These are phyloP conservation scores for Nicotiana rustica DNA, from an alignment of 305 asterid genomes.

Conservation along the genomic window DNA sequence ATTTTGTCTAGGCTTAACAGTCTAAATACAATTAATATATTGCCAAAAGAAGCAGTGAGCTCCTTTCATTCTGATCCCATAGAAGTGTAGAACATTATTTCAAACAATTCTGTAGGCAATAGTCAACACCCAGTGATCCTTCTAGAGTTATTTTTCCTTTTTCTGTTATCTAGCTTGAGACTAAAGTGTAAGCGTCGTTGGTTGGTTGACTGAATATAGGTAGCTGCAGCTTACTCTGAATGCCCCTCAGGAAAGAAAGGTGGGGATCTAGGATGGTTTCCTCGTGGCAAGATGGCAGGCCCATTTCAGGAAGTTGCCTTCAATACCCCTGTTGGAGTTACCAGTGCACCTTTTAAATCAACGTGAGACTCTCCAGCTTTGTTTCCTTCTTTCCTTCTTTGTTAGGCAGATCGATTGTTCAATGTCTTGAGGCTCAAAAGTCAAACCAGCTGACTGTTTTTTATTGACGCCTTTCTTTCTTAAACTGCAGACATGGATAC, in stretches of 20 bases:
- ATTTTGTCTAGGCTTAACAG: not conserved
- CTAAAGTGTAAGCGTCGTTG: not conserved
- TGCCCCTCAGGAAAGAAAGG: constrained; percentile 99
- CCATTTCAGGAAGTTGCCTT: constrained; percentile 99
- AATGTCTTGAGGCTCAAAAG: not conserved
- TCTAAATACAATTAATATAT: not conserved
- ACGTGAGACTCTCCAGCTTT: constrained; percentile 60
- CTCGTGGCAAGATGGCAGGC: constrained; percentile 99
- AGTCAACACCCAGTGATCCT: constrained; percentile 22
- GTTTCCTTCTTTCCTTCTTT: not conserved
- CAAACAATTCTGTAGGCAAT: not conserved
- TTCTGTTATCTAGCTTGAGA: constrained; percentile 7
- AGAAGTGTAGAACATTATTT: not conserved
- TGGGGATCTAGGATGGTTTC: constrained; percentile 98
- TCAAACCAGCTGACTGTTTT: not conserved
- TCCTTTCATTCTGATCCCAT: not conserved
- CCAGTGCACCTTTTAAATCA: constrained; percentile 91
- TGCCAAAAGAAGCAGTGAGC: not conserved
- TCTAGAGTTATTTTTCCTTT: not conserved
- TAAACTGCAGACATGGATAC: constrained; percentile 84
- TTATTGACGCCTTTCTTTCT: constrained; percentile 14
- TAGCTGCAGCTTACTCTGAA: constrained; percentile 94
- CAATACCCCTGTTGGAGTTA: constrained; percentile 80
- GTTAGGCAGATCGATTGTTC: not conserved
- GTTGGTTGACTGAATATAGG: constrained; percentile 41